These are phyloP conservation scores for Trichoderma aggressivum DNA, from an alignment of 2,329 filamentous ascomycete species.

Conservation along the genomic window DNA sequence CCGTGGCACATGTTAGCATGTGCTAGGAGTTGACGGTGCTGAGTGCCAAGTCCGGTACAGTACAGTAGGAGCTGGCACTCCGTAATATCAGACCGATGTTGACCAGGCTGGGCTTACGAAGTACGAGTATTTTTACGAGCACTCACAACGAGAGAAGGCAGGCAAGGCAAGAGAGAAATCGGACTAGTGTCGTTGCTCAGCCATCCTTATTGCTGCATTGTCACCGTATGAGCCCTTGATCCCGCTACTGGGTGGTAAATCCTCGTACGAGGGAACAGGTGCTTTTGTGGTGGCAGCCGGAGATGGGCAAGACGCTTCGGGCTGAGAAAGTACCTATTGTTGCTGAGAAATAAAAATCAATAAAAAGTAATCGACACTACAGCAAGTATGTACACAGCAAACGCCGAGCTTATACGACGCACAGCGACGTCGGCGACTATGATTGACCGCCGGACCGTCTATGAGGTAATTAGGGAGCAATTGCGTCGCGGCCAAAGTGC, in stretches of 20 bases:
- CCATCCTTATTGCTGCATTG: background rate
- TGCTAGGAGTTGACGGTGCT: background rate
- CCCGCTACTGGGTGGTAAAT: constrained; percentile 6
- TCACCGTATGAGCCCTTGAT: constrained; percentile 2
- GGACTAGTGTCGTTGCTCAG: background rate
- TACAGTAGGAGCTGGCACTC: background rate
- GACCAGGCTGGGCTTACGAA: background rate
- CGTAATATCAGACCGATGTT: background rate
- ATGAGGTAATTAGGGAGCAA: constrained; percentile 21
- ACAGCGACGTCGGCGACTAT: constrained; percentile 12
- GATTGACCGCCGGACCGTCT: constrained; percentile 5
- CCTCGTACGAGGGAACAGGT: constrained; percentile 6
- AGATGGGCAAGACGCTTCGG: background rate
- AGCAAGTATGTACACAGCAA: background rate
- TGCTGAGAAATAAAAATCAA: background rate
- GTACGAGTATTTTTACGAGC: background rate
- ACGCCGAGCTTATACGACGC: background rate
- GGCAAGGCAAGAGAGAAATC: background rate
- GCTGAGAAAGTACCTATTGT: background rate
- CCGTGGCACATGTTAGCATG: background rate
- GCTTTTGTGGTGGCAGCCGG: background rate
- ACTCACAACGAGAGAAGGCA: background rate
- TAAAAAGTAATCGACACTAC: background rate
- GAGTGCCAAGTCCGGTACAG: background rate
- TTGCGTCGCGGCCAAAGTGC: background rate